Conservation (phyloP, 169 alveolate genomes). For the Cryptosporidium parvum region DNA sequence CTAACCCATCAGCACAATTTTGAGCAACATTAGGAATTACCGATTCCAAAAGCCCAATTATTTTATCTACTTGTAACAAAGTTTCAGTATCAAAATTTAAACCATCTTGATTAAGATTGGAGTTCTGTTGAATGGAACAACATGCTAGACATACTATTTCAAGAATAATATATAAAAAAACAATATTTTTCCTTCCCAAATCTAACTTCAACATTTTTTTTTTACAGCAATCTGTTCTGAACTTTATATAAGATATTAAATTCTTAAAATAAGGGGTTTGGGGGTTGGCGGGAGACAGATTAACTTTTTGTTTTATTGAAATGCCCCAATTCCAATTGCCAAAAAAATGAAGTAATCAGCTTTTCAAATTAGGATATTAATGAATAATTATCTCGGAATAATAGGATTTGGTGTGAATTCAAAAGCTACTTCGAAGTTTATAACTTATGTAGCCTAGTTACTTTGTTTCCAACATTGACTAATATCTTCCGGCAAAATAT, state of each 20-base stretch:
- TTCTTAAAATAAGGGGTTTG: not conserved
- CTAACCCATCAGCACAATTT: not conserved
- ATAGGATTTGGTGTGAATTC: not conserved
- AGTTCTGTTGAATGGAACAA: not conserved
- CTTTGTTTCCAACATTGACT: too few relatives aligned
- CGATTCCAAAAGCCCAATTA: not conserved
- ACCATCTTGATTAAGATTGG: not conserved
- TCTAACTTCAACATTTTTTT: not conserved
- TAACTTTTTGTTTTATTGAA: not conserved
- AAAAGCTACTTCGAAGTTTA: not conserved
- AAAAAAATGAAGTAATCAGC: not conserved
- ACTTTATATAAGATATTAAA: not conserved
- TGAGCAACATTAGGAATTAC: not conserved
- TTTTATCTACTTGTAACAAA: not conserved
- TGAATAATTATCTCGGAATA: not conserved
- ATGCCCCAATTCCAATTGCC: not conserved
- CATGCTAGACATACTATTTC: not conserved
- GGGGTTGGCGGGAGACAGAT: not conserved
- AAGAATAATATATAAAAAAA: not conserved
- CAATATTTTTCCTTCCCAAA: not conserved
- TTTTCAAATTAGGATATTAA: too few relatives aligned
- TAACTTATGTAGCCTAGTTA: not conserved
- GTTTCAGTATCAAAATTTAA: not conserved
- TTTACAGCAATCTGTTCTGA: not conserved
- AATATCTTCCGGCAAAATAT: not conserved